Evolutionary conservation across 306 rosid genomes (phyloP), one percentile per base, ranked within the genome.

Genomic region (Sechiopsis laciniata): DNA sequence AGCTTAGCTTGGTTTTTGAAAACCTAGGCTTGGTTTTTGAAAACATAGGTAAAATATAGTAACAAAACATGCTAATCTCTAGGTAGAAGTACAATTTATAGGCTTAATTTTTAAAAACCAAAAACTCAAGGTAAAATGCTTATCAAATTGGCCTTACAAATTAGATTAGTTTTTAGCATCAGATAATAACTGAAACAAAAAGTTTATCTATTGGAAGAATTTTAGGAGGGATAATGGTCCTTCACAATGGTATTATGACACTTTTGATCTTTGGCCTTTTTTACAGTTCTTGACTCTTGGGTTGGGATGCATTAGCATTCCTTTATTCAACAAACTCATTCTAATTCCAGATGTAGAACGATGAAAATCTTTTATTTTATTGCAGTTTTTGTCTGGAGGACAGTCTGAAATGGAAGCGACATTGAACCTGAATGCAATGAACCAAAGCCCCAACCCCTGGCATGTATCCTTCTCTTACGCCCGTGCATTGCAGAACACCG

Each of bases 371-470:
- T 61, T 13, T 50, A 5, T 50, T 74, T 11, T 22, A 26, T 64
- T 16, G 55, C 92, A 94, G 99, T 94, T 94, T 76, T 80, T 91
- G 87, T 94, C 99, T 0, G 99, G 99, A 74, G 99, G 99, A 66
- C 99, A 94, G 82, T 94, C 99, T 32, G 99, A 94, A 78, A 91
- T 61, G 56, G 91, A 94, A 79, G 99, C 99, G 4, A 94, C 97
- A 32, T 78, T 94, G 76, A 94, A 94, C 79, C 88, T 94, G 10
- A 85, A 94, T 75, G 99, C 99, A 59, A 94, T 94, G 99, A 94
- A 94, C 92, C 96, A 94, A 72, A 89, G 92, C 78, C 92, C 96
- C 46, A 94, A 94, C 91, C 99, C 99, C 15, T 94, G 99, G 99
- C 99, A 94, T 17, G 97, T 94, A 2, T 94, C 99, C 73, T 91